Percentiles rank a stretch among this genome's conserved stretches.
Conservation (phyloP, 352 stramenopile species). For the Pythium coloratum region DNA sequence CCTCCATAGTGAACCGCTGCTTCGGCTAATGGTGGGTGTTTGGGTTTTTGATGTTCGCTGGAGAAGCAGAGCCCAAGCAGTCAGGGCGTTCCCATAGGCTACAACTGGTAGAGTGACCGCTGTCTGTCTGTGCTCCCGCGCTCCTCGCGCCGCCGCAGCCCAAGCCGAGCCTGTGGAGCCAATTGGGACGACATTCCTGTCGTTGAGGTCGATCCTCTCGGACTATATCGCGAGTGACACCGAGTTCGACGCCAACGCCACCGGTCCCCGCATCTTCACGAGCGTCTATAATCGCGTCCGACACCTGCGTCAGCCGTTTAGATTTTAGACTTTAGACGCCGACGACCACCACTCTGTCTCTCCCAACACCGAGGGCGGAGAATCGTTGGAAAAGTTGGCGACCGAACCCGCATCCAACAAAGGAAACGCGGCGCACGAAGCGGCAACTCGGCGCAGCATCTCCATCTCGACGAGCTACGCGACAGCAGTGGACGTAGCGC, state of each 20-base stretch:
- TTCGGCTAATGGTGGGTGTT: constrained; percentile 9
- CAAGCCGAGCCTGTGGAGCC: constrained; percentile 12
- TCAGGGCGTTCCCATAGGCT: constrained; percentile 12
- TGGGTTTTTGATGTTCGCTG: constrained; percentile 26
- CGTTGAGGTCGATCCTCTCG: constrained; percentile 11
- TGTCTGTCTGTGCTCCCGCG: constrained; percentile 3
- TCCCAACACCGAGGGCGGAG: not conserved
- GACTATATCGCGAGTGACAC: not conserved
- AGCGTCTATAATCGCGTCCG: not conserved
- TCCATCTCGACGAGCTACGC: not conserved
- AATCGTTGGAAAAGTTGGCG: not conserved
- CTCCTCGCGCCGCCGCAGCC: constrained; percentile 1
- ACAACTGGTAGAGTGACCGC: constrained; percentile 3
- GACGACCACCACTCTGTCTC: not conserved
- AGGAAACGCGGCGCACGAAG: not conserved
- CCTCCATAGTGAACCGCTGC: constrained; percentile 14
- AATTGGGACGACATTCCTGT: constrained; percentile 24
- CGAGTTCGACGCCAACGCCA: not conserved
- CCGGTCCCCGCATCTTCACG: not conserved
- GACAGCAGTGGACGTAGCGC: not conserved
- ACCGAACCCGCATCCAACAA: not conserved
- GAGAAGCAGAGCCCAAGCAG: constrained; percentile 15
- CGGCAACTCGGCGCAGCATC: not conserved
- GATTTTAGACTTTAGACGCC: not conserved
- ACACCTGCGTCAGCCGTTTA: not conserved